Evolutionary conservation across 495 filamentous ascomycete genomes (phyloP).

Genomic region (Melanomma pulvis-pyrius): DNA sequence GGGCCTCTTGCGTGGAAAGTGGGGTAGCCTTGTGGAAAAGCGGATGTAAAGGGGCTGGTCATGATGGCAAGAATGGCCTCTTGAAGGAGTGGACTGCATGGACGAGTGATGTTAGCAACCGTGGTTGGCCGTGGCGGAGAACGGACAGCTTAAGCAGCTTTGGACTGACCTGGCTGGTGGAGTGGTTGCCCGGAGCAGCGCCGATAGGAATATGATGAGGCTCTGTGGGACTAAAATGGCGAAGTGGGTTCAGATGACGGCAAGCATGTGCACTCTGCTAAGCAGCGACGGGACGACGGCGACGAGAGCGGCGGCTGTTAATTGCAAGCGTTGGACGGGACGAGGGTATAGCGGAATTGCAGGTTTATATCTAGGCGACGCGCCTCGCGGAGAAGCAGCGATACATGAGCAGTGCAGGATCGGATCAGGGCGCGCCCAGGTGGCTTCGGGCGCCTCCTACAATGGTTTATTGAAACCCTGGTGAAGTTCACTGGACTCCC

Average conservation of each 20-base stretch:
- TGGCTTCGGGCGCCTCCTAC: constrained; percentile 33
- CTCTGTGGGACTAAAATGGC: neutral
- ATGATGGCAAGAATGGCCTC: neutral
- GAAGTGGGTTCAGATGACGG: constrained; percentile 8
- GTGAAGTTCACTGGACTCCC: constrained; percentile 26
- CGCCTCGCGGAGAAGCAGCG: neutral
- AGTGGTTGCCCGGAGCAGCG: neutral
- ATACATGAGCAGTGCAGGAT: constrained; percentile 1
- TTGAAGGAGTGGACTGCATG: constrained; percentile 17
- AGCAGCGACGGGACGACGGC: neutral
- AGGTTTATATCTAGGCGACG: constrained; percentile 14
- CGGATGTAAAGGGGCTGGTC: constrained; percentile 13
- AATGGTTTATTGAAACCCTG: constrained; percentile 21
- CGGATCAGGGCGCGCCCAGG: constrained; percentile 8
- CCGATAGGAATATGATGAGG: neutral
- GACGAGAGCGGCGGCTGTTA: neutral
- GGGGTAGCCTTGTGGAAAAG: constrained; percentile 25
- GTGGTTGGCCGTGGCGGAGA: constrained; percentile 4
- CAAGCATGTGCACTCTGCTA: neutral
- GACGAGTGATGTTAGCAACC: constrained; percentile 18
- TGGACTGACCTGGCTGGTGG: constrained; percentile 16
- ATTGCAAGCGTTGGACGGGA: constrained; percentile 2
- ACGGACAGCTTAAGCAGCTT: neutral
- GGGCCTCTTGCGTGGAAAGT: constrained; percentile 21
- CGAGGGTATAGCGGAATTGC: constrained; percentile 1